Percentiles rank a stretch among this genome's conserved stretches.
Evolutionary conservation across 1,139 yeast genomes (phyloP).

Genomic region (Schwanniomyces etchellsii): DNA sequence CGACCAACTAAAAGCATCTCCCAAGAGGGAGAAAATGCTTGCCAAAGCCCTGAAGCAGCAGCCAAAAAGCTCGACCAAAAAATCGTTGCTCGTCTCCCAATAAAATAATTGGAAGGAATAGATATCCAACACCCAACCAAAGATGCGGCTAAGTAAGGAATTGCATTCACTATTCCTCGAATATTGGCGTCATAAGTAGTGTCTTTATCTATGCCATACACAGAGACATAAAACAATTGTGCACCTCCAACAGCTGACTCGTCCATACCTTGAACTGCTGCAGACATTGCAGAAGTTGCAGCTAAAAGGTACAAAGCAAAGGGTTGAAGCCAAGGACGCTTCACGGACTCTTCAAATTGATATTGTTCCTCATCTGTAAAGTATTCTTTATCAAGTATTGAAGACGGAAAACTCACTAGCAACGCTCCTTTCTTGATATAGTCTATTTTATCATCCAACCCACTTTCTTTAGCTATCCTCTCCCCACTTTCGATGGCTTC

Average conservation of each 20-base stretch:
- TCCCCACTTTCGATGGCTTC: constrained; percentile 1
- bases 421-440: constrained; percentile 4
- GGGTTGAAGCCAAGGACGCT: constrained; percentile 5
- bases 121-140: constrained; percentile 60
- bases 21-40: constrained; percentile 11
- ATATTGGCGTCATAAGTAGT: constrained; percentile 3
- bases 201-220: constrained; percentile 48
- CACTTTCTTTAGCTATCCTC: neutral
- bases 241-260: constrained; percentile 79
- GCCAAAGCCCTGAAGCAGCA: constrained; percentile 15
- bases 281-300: constrained; percentile 52
- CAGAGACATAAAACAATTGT: constrained; percentile 52
- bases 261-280: constrained; percentile 81
- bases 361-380: constrained; percentile 3
- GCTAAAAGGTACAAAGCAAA: constrained; percentile 5
- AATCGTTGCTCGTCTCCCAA: constrained; percentile 18
- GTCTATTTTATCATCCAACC: constrained; percentile 2
- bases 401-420: constrained; percentile 3
- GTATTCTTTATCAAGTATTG: neutral
- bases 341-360: constrained; percentile 1
- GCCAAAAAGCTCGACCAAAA: constrained; percentile 16
- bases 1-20: constrained; percentile 15
- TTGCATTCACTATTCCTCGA: constrained; percentile 60
- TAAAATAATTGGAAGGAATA: constrained; percentile 44
- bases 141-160: constrained; percentile 69